Base-by-base conservation (phyloP, 192 early-diverging fungal genomes). In the Coemansia sp. region DNA sequence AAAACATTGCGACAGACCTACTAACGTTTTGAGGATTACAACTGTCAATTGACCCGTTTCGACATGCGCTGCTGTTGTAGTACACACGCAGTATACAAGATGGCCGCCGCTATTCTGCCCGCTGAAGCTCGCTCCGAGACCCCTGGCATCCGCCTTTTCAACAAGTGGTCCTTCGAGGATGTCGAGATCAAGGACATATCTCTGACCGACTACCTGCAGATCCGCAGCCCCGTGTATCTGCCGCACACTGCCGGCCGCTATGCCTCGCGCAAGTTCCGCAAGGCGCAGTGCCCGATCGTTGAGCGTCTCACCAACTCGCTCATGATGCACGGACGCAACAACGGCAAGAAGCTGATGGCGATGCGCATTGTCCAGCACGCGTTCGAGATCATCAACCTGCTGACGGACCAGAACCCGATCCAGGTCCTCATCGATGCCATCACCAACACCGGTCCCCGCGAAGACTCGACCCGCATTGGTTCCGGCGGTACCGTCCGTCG, bases 241-340 rank as follows among this genome's bases (percentile, higher is more conserved):
- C 94, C 97, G 70, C 97, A 99, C 91, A 97, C 97, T 66, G 97
- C 96, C 67, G 97, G 97, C 71, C 95, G 97, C 80, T 99, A 95
- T 87, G 95, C 97, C 74, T 82, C 89, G 68, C 95, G 95, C 87
- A 87, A 93, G 84, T 98, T 98, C 90, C 89, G 95, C 76, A 98
- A 98, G 90, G 94, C 94, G 64, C 94, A 95, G 92, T 98, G 95
- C 89, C 97, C 97, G 69, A 91, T 98, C 69, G 94, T 97, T 64
- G 97, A 98, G 92, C 93, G 97, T 83, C 88, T 98, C 65, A 91
- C 93, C 85, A 98, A 97, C 90, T 95, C 95, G 73, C 88, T 98
- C 75, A 98, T 98, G 97, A 97, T 97, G 94, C 93, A 97, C 87
- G 97, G 95, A 69, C 93, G 95, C 75, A 98, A 98, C 93, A 98